These are phyloP conservation scores for Silene conica DNA, from an alignment of 148 eudicot genomes.

Conservation along the genomic window DNA sequence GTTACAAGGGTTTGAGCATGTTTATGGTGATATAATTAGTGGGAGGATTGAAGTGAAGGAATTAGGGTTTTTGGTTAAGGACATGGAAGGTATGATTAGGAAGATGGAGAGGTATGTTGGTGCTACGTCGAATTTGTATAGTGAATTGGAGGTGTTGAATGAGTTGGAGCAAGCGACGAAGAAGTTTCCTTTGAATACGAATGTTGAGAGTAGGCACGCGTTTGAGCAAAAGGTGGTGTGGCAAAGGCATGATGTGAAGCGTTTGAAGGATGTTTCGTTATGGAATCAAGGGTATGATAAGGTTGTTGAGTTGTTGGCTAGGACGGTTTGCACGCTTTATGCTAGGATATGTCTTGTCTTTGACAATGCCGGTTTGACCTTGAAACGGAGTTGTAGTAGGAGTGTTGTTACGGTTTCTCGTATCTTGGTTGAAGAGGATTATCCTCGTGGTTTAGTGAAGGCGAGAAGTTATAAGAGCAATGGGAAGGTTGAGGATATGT, in stretches of 20 bases:
- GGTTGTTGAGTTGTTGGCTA: conserved; percentile 65
- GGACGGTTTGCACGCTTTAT: conserved; percentile 75
- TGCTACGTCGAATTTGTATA: conserved; percentile 55
- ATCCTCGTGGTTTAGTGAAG: background rate
- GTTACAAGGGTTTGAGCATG: conserved; percentile 80
- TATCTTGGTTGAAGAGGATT: conserved; percentile 21
- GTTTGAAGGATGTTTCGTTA: conserved; percentile 59
- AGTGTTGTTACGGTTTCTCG: conserved; percentile 28
- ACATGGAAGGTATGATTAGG: conserved; percentile 76
- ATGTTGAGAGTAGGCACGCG: conserved; percentile 55
- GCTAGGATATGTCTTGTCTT: conserved; percentile 54
- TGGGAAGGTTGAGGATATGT: conserved; percentile 16
- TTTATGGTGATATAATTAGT: conserved; percentile 54
- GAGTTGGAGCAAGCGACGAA: conserved; percentile 62
- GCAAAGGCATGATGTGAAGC: conserved; percentile 79
- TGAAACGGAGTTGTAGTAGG: conserved; percentile 27
- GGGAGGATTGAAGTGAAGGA: conserved; percentile 58
- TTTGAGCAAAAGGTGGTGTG: conserved; percentile 73
- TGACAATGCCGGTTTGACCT: conserved; percentile 26
- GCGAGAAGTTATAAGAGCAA: conserved; percentile 23
- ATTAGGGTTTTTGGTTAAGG: conserved; percentile 68
- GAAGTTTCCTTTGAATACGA: conserved; percentile 58
- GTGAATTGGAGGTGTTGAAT: conserved; percentile 67
- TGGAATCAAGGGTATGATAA: conserved; percentile 91
- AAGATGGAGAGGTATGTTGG: conserved; percentile 74